Evolutionary conservation across 2,329 filamentous ascomycete genomes (phyloP).

Genomic region (Neofusicoccum ribis): DNA sequence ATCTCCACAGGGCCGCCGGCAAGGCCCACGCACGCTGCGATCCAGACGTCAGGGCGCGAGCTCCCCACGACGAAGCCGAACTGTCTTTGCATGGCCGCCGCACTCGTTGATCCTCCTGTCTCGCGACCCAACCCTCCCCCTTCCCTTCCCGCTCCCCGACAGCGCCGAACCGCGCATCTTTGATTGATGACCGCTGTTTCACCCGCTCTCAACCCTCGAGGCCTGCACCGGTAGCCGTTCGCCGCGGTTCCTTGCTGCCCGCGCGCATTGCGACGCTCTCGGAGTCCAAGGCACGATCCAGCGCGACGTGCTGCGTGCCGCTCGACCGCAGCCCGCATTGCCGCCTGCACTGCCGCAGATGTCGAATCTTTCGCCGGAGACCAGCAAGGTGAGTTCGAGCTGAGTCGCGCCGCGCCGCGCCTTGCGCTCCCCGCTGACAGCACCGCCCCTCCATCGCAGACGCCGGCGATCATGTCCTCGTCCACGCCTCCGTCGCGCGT

Average conservation of each 20-base stretch:
- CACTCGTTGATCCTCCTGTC: constrained; percentile 16
- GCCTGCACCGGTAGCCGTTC: neutral
- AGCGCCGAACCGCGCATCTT: neutral
- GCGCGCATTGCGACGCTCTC: constrained; percentile 9
- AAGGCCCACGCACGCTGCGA: constrained; percentile 5
- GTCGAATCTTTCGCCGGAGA: constrained; percentile 13
- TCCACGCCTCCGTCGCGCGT: constrained; percentile 19
- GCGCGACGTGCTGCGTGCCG: neutral
- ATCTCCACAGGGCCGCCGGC: constrained; percentile 15
- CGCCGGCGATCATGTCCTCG: constrained; percentile 20
- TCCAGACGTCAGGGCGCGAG: constrained; percentile 15
- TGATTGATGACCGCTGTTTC: constrained; percentile 11
- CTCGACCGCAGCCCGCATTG: neutral
- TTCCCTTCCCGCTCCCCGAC: neutral
- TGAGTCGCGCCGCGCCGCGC: constrained; percentile 2
- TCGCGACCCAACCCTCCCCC: neutral
- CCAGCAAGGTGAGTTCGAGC: constrained; percentile 12
- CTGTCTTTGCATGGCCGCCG: constrained; percentile 15
- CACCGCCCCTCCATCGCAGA: constrained; percentile 12
- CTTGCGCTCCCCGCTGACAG: constrained; percentile 5
- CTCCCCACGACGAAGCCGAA: constrained; percentile 2
- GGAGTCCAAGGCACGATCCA: neutral
- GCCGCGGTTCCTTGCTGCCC: neutral
- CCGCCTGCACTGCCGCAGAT: constrained; percentile 16
- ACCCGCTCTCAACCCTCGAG: neutral